A percentile compares a stretch with the other conserved stretches of the same genome.
Conservation (phyloP, 176 grass and related monocot genomes). For the Ampelocalamus luodianensis region DNA sequence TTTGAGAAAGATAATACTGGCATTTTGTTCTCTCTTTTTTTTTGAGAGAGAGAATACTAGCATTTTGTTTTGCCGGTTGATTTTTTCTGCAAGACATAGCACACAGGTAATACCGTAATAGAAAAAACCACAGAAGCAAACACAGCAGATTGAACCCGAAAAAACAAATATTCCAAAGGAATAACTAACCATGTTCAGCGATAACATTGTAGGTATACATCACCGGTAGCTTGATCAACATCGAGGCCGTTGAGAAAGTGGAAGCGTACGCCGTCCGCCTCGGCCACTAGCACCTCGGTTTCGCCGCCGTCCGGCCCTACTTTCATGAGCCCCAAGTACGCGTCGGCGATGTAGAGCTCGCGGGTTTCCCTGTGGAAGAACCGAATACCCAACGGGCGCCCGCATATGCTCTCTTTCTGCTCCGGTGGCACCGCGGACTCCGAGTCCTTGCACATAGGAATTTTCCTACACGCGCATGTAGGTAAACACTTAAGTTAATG, state of each 20-base stretch:
- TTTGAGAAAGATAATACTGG: no score
- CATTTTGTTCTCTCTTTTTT: no score
- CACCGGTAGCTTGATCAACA: slow-evolving; percentile 57
- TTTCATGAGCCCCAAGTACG: slow-evolving; percentile 56
- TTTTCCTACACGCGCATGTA: neutral
- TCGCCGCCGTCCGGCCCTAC: slow-evolving; percentile 46
- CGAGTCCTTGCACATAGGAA: neutral
- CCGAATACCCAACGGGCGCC: slow-evolving; percentile 53
- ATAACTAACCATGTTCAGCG: no score
- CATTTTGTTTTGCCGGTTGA: no score
- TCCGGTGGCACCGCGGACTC: neutral
- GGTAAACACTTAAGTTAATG: neutral
- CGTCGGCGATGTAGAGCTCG: slow-evolving; percentile 70
- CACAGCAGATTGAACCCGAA: neutral
- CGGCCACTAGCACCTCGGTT: slow-evolving; percentile 25
- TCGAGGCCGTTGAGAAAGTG: slow-evolving; percentile 66
- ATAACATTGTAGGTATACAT: neutral
- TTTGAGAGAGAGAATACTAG: no score
- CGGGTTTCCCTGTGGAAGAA: slow-evolving; percentile 59
- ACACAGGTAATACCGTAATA: no score
- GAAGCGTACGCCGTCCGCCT: slow-evolving; percentile 54
- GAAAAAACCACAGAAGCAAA: neutral
- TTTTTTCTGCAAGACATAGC: neutral
- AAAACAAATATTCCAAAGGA: no score
- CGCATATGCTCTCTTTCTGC: slow-evolving; percentile 55